Evolutionary conservation across 1,284 basidiomycete genomes (phyloP).

Genomic region (Pholiota adiposa): DNA sequence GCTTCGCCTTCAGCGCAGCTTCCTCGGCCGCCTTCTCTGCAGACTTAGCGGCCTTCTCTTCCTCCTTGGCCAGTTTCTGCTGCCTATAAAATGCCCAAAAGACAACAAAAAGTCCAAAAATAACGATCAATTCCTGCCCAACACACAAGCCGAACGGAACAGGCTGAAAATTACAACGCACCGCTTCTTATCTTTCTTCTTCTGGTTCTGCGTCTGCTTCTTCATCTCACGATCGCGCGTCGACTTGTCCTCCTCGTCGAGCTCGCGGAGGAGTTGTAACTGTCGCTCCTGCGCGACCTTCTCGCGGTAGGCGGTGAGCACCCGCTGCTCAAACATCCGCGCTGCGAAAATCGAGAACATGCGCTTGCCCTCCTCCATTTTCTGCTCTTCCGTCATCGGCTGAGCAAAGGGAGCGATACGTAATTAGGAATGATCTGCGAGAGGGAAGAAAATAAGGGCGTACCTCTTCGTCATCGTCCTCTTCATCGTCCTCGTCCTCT

Average conservation of each 20-base stretch:
- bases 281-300: conserved; percentile 92
- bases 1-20: conserved; percentile 66
- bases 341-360: conserved; percentile 99
- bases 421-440: conserved; percentile 1
- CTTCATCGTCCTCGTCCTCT: conserved; percentile 54
- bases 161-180: conserved; percentile 45
- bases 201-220: conserved; percentile 95
- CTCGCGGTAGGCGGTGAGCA: conserved; percentile 91
- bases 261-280: conserved; percentile 83
- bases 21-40: conserved; percentile 88
- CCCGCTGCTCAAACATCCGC: conserved; percentile 98
- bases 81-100: conserved; percentile 64
- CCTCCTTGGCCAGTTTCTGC: conserved; percentile 94
- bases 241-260: conserved; percentile 87
- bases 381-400: conserved; percentile 87
- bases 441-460: conserved; percentile 23
- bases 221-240: conserved; percentile 88
- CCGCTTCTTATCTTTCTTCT: conserved; percentile 99
- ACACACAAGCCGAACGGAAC: conserved; percentile 1
- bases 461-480: conserved; percentile 56
- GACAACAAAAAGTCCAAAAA: conserved; percentile 18
- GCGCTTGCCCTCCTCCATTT: conserved; percentile 97
- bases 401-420: conserved; percentile 31
- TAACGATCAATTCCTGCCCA: conserved; percentile 9
- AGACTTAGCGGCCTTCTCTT: conserved; percentile 80